Conservation (phyloP, 805 yeast species). For the Tetrapisispora nanseiensis region DNA sequence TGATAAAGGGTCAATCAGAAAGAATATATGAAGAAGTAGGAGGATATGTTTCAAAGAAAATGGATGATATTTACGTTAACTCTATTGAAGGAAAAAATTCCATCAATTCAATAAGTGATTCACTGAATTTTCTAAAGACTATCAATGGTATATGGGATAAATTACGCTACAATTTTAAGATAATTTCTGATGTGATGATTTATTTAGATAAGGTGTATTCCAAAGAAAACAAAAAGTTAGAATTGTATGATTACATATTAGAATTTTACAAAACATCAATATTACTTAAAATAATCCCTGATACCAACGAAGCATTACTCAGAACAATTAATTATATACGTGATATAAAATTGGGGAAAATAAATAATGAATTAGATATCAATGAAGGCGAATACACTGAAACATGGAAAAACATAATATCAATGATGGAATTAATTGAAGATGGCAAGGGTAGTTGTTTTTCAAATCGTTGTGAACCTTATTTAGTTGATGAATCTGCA, state of each 20-base stretch:
- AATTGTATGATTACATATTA: constrained; percentile 67
- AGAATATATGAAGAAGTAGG: constrained; percentile 9
- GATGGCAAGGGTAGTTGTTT: constrained; percentile 51
- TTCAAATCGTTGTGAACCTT: constrained; percentile 55
- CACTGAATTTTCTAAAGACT: constrained; percentile 25
- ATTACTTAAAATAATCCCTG: constrained; percentile 39
- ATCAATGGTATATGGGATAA: constrained; percentile 49
- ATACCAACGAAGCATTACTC: constrained; percentile 42
- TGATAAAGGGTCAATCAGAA: constrained; percentile 31
- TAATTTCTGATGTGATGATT: constrained; percentile 77
- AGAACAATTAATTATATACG: constrained; percentile 23
- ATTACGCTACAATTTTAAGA: constrained; percentile 60
- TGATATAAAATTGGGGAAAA: constrained; percentile 39
- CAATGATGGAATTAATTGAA: constrained; percentile 64
- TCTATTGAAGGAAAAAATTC: not conserved
- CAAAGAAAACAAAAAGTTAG: constrained; percentile 51
- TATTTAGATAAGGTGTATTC: constrained; percentile 81
- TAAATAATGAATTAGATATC: constrained; percentile 6
- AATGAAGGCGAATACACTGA: constrained; percentile 28
- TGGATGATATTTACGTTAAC: constrained; percentile 1
- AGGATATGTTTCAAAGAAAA: constrained; percentile 7
- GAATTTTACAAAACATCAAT: constrained; percentile 53
- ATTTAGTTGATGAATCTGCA: constrained; percentile 44
- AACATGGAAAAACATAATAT: constrained; percentile 50
- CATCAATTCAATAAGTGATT: not conserved